phyloP scores from a whole-genome alignment of 2,329 filamentous ascomycete genomes.

The Juglanconis oblonga region DNA sequence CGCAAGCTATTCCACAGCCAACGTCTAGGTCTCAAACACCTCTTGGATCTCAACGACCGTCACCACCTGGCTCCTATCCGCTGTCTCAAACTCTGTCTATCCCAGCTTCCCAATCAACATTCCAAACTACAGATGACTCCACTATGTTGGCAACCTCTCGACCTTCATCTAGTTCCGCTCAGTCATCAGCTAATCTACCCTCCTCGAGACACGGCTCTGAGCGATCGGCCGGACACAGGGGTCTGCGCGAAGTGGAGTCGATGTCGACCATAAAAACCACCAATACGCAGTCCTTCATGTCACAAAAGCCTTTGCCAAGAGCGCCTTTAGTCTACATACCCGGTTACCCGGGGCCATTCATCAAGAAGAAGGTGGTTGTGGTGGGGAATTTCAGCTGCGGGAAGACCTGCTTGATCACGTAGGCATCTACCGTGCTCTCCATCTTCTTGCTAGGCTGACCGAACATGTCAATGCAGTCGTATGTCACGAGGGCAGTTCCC shows the following conservation, averaged over 20 bases:
- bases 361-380: constrained; percentile 17
- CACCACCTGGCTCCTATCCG: background rate
- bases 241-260: constrained; percentile 6
- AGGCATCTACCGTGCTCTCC: background rate
- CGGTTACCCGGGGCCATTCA: constrained; percentile 10
- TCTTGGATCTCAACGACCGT: background rate
- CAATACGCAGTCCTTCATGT: constrained; percentile 9
- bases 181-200: background rate
- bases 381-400: constrained; percentile 19
- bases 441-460: background rate
- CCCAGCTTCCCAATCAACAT: background rate
- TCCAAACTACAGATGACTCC: background rate
- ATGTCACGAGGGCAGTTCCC: constrained; percentile 14
- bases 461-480: background rate
- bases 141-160: background rate
- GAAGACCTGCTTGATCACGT: constrained; percentile 18
- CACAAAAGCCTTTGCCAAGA: constrained; percentile 15
- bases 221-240: background rate
- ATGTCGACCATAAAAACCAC: constrained; percentile 10
- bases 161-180: background rate
- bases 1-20: background rate
- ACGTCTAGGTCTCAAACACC: background rate
- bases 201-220: background rate
- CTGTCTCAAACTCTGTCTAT: background rate
- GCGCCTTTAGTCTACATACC: constrained; percentile 15